phyloP scores from a whole-genome alignment of 176 grass and related monocot genomes.

The Olyra latifolia region DNA sequence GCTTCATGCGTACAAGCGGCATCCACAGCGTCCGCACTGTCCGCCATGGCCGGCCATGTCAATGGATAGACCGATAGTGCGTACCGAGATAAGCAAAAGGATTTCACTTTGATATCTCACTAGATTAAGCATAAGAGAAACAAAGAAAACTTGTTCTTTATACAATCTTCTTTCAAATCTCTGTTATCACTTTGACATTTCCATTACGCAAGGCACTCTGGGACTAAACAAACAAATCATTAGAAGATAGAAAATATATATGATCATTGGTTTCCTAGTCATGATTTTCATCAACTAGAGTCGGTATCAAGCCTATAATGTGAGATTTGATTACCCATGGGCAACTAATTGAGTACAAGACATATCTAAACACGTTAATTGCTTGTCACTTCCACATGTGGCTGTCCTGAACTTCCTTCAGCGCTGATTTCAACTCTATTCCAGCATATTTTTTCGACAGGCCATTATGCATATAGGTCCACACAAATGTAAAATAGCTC shows the following conservation, averaged over 20 bases:
- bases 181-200: no score
- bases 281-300: constrained; percentile 46
- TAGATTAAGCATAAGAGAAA: no score
- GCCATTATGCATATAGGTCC: constrained; percentile 55
- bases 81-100: no score
- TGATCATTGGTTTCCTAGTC: constrained; percentile 42
- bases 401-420: constrained; percentile 55
- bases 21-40: no score
- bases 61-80: no score
- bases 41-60: no score
- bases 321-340: constrained; percentile 80
- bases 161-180: no score
- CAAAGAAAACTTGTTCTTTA: no score
- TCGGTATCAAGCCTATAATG: constrained; percentile 59
- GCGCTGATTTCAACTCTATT: constrained; percentile 46
- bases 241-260: constrained; percentile 48
- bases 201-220: no score
- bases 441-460: constrained; percentile 53
- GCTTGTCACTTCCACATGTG: constrained; percentile 59
- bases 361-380: constrained; percentile 64
- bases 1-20: not conserved
- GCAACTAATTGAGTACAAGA: constrained; percentile 62
- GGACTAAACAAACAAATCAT: no score
- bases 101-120: no score
- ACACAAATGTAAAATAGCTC: constrained; percentile 55